phyloP scores from a whole-genome alignment of 331 rosid genomes.

The Quercus tomentella region DNA sequence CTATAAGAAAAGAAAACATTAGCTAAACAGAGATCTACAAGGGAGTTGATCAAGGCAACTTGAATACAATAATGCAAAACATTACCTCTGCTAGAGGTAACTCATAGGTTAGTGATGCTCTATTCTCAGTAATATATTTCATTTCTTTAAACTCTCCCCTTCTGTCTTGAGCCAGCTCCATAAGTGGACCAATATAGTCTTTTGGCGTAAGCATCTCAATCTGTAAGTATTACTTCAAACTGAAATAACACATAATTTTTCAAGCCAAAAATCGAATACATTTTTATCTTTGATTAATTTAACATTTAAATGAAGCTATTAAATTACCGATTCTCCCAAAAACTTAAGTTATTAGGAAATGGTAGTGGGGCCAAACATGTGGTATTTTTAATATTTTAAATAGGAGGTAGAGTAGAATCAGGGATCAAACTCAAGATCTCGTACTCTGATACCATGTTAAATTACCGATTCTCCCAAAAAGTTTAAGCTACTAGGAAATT shows the following conservation, averaged over 20 bases:
- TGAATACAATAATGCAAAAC: conserved; percentile 9
- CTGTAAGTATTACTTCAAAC: conserved; percentile 34
- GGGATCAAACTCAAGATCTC: too few relatives aligned
- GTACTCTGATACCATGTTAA: too few relatives aligned
- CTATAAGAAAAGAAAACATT: conserved; percentile 3
- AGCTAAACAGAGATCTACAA: conserved; percentile 12
- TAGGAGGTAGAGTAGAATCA: too few relatives aligned
- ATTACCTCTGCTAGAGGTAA: conserved; percentile 80
- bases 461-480: too few relatives aligned
- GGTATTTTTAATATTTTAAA: too few relatives aligned
- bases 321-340: too few relatives aligned
- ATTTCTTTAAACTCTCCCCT: conserved; percentile 82
- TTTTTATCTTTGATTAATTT: conserved; percentile 11
- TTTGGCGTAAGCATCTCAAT: conserved; percentile 93
- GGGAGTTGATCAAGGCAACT: conserved; percentile 8
- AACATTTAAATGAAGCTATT: conserved; percentile 4
- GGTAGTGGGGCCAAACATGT: too few relatives aligned
- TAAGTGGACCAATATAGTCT: conserved; percentile 80
- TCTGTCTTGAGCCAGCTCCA: conserved; percentile 92
- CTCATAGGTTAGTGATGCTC: conserved; percentile 71
- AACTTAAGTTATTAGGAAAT: too few relatives aligned
- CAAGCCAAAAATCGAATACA: not conserved
- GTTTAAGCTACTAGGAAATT: too few relatives aligned
- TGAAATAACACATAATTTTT: not conserved
- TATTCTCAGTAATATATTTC: conserved; percentile 75